These are phyloP conservation scores for Candida parachauliodes DNA, from an alignment of 805 yeast species.

Conservation along the genomic window DNA sequence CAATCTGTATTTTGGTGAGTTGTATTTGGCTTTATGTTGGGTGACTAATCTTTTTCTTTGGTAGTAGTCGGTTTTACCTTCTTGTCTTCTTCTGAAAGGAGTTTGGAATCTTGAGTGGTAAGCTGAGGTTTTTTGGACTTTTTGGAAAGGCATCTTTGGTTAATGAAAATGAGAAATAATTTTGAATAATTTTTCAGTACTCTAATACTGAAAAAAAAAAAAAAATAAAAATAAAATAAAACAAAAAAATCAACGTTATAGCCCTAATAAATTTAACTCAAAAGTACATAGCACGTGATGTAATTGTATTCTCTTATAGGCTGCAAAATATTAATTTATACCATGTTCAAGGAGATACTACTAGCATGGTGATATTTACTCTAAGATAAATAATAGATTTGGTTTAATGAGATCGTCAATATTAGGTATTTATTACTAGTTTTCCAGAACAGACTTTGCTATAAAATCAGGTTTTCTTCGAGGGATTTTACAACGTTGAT, in stretches of 20 bases:
- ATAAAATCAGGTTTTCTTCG: too few relatives aligned
- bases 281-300: too few relatives aligned
- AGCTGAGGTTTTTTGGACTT: slow-evolving; percentile 75
- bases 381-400: too few relatives aligned
- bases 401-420: too few relatives aligned
- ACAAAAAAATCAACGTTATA: not conserved
- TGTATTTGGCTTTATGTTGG: slow-evolving; percentile 99
- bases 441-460: too few relatives aligned
- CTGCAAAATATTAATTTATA: too few relatives aligned
- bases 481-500: too few relatives aligned
- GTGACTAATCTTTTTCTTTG: slow-evolving; percentile 99
- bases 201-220: not conserved
- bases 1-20: slow-evolving; percentile 98
- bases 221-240: not conserved
- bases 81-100: slow-evolving; percentile 99
- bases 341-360: too few relatives aligned
- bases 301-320: too few relatives aligned
- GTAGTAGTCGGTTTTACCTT: slow-evolving; percentile 99
- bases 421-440: too few relatives aligned
- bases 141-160: slow-evolving; percentile 70
- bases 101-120: slow-evolving; percentile 99
- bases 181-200: slow-evolving; percentile 3
- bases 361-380: too few relatives aligned
- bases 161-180: not conserved
- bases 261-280: not conserved